Evolutionary conservation across 345 rosid genomes (phyloP).

Genomic region (Reutealis trisperma): DNA sequence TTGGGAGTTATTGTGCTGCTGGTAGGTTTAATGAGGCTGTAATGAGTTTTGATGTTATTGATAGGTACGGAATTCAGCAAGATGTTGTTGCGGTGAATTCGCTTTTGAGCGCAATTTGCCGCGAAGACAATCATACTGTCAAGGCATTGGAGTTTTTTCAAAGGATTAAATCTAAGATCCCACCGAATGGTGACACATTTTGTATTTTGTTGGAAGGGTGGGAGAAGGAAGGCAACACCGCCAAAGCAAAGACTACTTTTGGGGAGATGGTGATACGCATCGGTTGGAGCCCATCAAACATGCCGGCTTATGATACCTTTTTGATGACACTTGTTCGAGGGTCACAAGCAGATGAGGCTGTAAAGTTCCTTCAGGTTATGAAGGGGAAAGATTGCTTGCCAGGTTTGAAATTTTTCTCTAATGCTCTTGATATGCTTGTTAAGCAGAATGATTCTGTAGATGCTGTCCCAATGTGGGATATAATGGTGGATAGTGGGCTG

Average conservation of each 20-base stretch:
- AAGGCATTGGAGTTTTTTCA: conserved; percentile 46
- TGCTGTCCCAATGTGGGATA: conserved; percentile 44
- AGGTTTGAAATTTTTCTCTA: conserved; percentile 50
- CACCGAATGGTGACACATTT: conserved; percentile 50
- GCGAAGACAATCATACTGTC: conserved; percentile 33
- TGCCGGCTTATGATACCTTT: conserved; percentile 42
- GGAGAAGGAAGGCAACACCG: conserved; percentile 56
- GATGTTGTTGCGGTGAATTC: conserved; percentile 54
- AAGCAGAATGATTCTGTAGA: conserved; percentile 36
- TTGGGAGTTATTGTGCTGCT: conserved; percentile 46
- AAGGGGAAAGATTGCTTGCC: conserved; percentile 51
- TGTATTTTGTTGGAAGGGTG: conserved; percentile 61
- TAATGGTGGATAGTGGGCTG: conserved; percentile 40
- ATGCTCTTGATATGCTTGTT: conserved; percentile 45
- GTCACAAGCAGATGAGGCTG: conserved; percentile 35
- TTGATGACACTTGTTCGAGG: conserved; percentile 42
- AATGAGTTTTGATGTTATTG: conserved; percentile 60
- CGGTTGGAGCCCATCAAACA: conserved; percentile 41
- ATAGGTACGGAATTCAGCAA: conserved; percentile 42
- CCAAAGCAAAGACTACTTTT: conserved; percentile 49
- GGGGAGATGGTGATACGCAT: conserved; percentile 47
- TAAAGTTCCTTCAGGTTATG: conserved; percentile 48
- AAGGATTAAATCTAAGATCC: conserved; percentile 37
- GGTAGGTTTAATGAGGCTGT: conserved; percentile 42
- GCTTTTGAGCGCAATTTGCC: conserved; percentile 50